Percentiles rank a stretch among this genome's conserved stretches.
phyloP scores from a whole-genome alignment of 768 basidiomycete genomes.

The Leccinum rimulosum region DNA sequence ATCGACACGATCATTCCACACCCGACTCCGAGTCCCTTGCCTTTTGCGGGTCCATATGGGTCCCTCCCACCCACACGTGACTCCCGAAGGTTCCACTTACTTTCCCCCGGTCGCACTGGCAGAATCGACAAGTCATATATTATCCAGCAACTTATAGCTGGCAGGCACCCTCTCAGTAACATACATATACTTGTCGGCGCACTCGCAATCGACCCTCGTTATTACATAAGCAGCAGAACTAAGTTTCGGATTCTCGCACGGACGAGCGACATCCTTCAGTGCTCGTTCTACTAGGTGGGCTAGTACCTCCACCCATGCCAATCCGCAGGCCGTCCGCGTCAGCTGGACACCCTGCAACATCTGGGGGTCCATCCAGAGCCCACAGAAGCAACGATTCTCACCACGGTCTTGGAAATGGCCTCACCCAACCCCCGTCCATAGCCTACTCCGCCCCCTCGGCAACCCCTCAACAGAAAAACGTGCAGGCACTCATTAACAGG shows the following conservation, averaged over 20 bases:
- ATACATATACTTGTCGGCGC: not conserved
- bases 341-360: conserved; percentile 37
- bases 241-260: conserved; percentile 21
- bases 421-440: conserved; percentile 33
- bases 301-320: conserved; percentile 36
- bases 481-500: conserved; percentile 75
- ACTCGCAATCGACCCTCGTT: not conserved
- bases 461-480: conserved; percentile 78
- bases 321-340: conserved; percentile 64
- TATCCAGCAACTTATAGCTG: not conserved
- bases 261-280: conserved; percentile 10
- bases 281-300: conserved; percentile 21
- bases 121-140: not conserved
- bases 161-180: not conserved
- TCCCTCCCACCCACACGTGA: conserved; percentile 34
- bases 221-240: conserved; percentile 24
- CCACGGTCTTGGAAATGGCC: conserved; percentile 36
- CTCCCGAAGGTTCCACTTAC: conserved; percentile 11
- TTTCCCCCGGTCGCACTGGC: not conserved
- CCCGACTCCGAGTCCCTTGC: conserved; percentile 13
- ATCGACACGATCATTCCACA: conserved; percentile 5
- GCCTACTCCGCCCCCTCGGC: conserved; percentile 38
- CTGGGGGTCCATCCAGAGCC: conserved; percentile 42
- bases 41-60: conserved; percentile 42
- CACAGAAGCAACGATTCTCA: conserved; percentile 67